A percentile compares a stretch with the other conserved stretches of the same genome.
Evolutionary conservation across 495 filamentous ascomycete genomes (phyloP).

Genomic region (Neurospora discreta): DNA sequence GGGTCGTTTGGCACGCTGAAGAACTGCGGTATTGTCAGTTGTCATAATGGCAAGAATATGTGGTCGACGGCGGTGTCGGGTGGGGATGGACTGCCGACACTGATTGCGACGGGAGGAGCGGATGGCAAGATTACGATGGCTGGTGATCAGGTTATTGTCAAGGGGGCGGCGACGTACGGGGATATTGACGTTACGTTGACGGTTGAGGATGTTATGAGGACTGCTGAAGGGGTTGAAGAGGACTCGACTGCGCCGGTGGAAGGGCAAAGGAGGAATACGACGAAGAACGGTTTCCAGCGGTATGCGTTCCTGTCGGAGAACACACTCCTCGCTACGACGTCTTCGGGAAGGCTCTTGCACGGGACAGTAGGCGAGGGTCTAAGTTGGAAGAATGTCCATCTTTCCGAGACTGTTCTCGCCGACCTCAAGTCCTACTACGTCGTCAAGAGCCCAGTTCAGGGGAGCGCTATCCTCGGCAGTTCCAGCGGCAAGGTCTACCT

Average conservation of each 20-base stretch:
- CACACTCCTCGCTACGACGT: conserved; percentile 47
- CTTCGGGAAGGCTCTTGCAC: conserved; percentile 48
- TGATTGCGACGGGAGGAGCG: conserved; percentile 73
- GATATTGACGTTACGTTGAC: conserved; percentile 11
- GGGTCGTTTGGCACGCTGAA: conserved; percentile 27
- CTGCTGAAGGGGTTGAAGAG: not conserved
- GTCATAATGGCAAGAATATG: conserved; percentile 83
- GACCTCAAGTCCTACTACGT: conserved; percentile 37
- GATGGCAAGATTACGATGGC: conserved; percentile 53
- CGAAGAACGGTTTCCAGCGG: conserved; percentile 43
- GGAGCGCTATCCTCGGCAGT: conserved; percentile 42
- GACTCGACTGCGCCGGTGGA: not conserved
- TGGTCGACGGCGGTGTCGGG: conserved; percentile 56
- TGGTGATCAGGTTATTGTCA: conserved; percentile 6
- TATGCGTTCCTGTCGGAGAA: conserved; percentile 54
- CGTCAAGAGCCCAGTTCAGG: conserved; percentile 19
- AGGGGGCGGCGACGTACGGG: not conserved
- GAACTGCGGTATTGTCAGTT: conserved; percentile 40
- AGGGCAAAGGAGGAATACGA: not conserved
- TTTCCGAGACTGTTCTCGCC: conserved; percentile 18
- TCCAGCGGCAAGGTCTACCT: conserved; percentile 40
- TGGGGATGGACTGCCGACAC: conserved; percentile 11
- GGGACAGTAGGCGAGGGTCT: conserved; percentile 23
- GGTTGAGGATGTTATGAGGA: conserved; percentile 10
- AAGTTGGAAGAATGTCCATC: conserved; percentile 28